A percentile compares a stretch with the other conserved stretches of the same genome.
These are phyloP conservation scores for Penicillium hordei DNA, from an alignment of 2,329 filamentous ascomycete genomes.

Conservation along the genomic window DNA sequence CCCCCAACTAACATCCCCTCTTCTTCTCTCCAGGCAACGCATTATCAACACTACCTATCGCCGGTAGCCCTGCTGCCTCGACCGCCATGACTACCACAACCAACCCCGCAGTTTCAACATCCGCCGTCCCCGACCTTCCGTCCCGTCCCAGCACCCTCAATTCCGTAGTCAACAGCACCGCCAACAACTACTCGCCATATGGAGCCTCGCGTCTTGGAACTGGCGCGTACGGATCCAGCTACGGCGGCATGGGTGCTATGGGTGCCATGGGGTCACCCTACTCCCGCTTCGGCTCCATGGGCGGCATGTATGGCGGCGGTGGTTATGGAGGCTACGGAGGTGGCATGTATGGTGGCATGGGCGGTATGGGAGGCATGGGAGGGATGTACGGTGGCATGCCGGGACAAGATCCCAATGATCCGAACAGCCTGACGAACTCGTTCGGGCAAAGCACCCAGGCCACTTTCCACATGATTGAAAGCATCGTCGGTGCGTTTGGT, in stretches of 20 bases:
- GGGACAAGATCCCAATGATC: conserved; percentile 71
- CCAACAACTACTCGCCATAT: conserved; percentile 73
- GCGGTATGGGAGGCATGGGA: conserved; percentile 48
- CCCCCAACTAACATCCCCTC: conserved; percentile 1
- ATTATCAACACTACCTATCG: conserved; percentile 26
- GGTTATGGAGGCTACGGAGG: conserved; percentile 25
- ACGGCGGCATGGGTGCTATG: conserved; percentile 49
- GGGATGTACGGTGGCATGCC: conserved; percentile 54
- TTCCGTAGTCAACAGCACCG: conserved; percentile 81
- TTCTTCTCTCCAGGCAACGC: conserved; percentile 25
- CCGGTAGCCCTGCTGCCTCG: conserved; percentile 27
- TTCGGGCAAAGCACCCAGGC: conserved; percentile 94
- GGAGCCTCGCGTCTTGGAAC: conserved; percentile 57
- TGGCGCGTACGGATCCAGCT: conserved; percentile 48
- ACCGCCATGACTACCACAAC: conserved; percentile 42
- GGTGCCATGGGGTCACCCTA: conserved; percentile 50
- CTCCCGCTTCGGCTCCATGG: conserved; percentile 53
- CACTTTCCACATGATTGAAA: conserved; percentile 98
- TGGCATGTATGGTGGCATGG: conserved; percentile 45
- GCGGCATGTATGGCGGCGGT: conserved; percentile 36
- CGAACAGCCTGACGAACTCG: conserved; percentile 89
- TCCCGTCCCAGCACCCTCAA: conserved; percentile 76
- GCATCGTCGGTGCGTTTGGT: conserved; percentile 92
- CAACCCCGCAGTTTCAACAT: conserved; percentile 45
- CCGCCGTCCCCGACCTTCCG: conserved; percentile 68